Base-by-base conservation (phyloP, 352 stramenopile genomes). In the Pythium scleroteichum region DNA sequence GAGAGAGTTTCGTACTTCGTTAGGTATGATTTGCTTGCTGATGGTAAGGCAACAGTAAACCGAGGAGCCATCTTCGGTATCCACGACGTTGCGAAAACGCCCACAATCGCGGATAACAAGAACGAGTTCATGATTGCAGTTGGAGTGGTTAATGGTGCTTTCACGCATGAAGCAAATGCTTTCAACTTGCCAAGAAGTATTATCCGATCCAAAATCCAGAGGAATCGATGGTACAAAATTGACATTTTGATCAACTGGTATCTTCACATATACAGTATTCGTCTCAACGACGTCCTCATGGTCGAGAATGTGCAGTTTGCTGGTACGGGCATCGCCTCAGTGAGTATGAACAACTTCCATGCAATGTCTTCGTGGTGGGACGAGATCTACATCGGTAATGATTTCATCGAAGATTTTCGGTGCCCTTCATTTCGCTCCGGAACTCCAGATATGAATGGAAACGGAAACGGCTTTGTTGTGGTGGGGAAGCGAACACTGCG, bases 341-440 rank as follows among this genome's bases (percentile, higher is more conserved):
- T 98, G 9, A 95, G 91, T 51, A 52, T 98, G 10, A 93, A 88
- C 69, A 92, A 90, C 41, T 78, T 79, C 24, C 78, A 97, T 41
- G 58, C 78, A 0, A 90, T 91, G 71, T 88, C 73, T 17, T 87
- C 72, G 29, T 98, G 95, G 91, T 98, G 97, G 79, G 96, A 99
- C 72, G 96, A 99, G 62, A 85, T 99, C 35, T 98, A 97, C 68
- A 79, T 98, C 3, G 96, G 96, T 17, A 69, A 88, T 6, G 92
- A 98, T 58, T 87, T 91, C 59, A 74, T 95, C n/a, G 83, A 97
- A 65, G 75, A 71, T 5, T 98, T 99, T 56, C 65, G 66, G 7
- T 99, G 95, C 66, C 95, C 96, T 12, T 68, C 58, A 16, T 35
- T 75, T 27, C 53, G 67, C 16, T 32, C 57, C 3, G 51, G 20